phyloP scores from a whole-genome alignment of 1,139 yeast species.

The Debaryomycetaceae sp. region DNA sequence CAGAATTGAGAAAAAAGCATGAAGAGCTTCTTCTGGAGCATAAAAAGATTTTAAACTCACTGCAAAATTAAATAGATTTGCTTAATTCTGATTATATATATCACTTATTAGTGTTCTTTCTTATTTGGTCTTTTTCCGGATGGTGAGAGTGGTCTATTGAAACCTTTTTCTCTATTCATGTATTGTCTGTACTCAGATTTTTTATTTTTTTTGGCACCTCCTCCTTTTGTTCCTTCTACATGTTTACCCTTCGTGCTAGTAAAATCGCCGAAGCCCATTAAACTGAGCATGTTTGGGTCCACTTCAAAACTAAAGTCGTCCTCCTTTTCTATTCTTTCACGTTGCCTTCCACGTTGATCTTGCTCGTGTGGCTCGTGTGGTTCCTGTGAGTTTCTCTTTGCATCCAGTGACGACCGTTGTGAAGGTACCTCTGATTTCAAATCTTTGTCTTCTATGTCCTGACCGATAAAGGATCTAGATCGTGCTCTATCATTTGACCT shows the following conservation, averaged over 20 bases:
- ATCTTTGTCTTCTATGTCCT: neutral
- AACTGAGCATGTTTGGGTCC: conserved; percentile 27
- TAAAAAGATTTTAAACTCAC: conserved; percentile 28
- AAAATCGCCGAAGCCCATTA: conserved; percentile 69
- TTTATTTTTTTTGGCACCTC: conserved; percentile 40
- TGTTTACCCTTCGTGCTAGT: conserved; percentile 60
- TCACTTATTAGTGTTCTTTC: neutral
- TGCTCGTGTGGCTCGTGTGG: conserved; percentile 10
- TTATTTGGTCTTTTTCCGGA: conserved; percentile 14
- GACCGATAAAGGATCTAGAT: conserved; percentile 1
- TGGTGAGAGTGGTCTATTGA: conserved; percentile 60
- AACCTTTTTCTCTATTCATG: conserved; percentile 62
- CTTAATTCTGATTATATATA: no score
- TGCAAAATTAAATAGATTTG: conserved; percentile 3
- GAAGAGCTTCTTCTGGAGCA: conserved; percentile 58
- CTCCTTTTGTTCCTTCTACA: conserved; percentile 49
- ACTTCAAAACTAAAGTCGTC: conserved; percentile 7
- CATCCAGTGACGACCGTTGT: neutral
- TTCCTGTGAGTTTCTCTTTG: neutral
- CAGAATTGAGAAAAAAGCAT: conserved; percentile 55
- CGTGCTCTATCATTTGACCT: conserved; percentile 6
- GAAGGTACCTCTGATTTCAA: neutral
- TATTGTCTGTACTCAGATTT: conserved; percentile 59
- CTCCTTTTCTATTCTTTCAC: conserved; percentile 14
- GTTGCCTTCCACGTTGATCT: conserved; percentile 24